Conservation (phyloP, 2,329 filamentous ascomycete genomes). For the Thermoascus crustaceus region DNA sequence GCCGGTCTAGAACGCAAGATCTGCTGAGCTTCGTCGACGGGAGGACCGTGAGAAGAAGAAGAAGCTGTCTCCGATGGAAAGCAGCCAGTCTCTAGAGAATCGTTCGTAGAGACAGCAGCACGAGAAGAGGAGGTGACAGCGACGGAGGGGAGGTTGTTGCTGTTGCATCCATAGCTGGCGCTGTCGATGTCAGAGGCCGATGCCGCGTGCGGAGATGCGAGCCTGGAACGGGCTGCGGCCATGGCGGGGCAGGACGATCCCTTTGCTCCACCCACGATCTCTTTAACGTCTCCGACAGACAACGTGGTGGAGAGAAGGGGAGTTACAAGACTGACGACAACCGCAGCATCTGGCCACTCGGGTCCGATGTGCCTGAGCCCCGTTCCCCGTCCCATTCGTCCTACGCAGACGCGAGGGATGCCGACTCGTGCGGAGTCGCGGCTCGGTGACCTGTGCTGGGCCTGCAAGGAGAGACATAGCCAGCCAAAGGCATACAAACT, state of each 20-base stretch:
- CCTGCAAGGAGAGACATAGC: no score
- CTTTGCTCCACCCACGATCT: background rate
- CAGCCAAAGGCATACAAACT: no score
- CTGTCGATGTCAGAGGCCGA: conserved; percentile 1
- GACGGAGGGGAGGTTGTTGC: background rate
- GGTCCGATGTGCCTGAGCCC: no score
- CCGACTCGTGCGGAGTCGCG: no score
- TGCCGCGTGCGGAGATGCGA: conserved; percentile 1
- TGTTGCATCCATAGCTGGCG: background rate
- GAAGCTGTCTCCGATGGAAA: background rate
- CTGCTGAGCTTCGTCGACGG: background rate
- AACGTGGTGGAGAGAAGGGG: no score
- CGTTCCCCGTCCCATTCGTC: no score
- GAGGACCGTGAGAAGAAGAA: no score
- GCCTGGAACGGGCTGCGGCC: conserved; percentile 1
- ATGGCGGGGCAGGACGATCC: background rate
- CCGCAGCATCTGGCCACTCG: no score
- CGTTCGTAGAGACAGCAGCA: background rate
- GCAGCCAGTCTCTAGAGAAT: background rate
- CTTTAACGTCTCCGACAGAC: background rate
- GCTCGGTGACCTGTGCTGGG: no score
- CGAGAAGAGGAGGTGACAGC: background rate
- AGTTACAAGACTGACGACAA: no score
- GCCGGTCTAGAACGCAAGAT: conserved; percentile 2
- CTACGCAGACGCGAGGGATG: no score